Conservation (phyloP, 305 asterid species). For the Fraxinus albicans region DNA sequence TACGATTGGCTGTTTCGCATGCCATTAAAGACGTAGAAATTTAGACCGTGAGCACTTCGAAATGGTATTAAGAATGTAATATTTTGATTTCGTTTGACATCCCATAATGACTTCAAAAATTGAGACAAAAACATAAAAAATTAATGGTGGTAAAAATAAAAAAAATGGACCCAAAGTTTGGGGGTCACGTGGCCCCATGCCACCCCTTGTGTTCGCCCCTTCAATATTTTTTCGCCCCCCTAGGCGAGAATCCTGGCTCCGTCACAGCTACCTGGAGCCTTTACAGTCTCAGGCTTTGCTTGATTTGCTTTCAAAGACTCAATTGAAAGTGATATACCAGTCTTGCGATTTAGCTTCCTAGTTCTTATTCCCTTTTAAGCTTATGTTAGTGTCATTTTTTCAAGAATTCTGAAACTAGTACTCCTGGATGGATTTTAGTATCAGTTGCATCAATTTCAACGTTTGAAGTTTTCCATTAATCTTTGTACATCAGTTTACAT, state of each 20-base stretch:
- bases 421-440: background rate
- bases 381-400: background rate
- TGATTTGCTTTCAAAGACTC: slow-evolving; percentile 59
- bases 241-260: background rate
- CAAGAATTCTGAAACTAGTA: background rate
- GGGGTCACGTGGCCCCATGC: no score
- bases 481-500: no score
- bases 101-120: no score
- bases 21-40: no score
- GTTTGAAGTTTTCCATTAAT: no score
- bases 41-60: no score
- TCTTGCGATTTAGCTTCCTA: slow-evolving; percentile 35
- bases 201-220: background rate
- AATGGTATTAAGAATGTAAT: no score
- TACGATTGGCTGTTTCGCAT: no score
- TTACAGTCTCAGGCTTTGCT: slow-evolving; percentile 54
- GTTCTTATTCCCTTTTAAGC: background rate
- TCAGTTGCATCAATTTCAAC: background rate
- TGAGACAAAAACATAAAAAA: no score
- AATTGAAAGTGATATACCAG: slow-evolving; percentile 62
- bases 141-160: no score
- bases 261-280: slow-evolving; percentile 37
- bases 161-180: no score
- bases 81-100: no score
- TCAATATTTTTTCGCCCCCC: background rate